These are phyloP conservation scores for Tricholoma hemisulphureum DNA, from an alignment of 768 basidiomycete genomes.

Conservation along the genomic window DNA sequence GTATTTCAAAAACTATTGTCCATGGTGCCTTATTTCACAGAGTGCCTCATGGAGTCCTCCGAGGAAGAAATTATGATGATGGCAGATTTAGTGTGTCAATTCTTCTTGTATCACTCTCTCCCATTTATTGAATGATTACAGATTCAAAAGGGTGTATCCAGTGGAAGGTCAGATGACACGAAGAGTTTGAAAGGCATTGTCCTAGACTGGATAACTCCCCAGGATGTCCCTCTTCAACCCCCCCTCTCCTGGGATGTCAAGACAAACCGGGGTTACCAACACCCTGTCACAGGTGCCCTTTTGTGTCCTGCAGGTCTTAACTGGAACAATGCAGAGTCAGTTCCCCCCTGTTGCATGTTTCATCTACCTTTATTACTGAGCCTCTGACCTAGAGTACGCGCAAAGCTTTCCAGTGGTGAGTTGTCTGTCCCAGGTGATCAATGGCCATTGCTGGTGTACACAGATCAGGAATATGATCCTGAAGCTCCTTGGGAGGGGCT, in stretches of 20 bases:
- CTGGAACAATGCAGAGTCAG: conserved; percentile 14
- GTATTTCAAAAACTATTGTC: neutral
- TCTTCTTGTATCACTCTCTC: neutral
- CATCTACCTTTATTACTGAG: neutral
- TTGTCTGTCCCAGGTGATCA: conserved; percentile 20
- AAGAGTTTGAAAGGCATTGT: conserved; percentile 18
- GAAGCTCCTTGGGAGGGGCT: conserved; percentile 27
- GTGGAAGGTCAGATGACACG: conserved; percentile 18
- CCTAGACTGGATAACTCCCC: conserved; percentile 23
- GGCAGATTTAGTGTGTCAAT: neutral
- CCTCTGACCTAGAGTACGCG: conserved; percentile 4
- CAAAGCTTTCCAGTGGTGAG: conserved; percentile 10
- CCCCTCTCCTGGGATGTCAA: conserved; percentile 10
- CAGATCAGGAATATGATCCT: conserved; percentile 15
- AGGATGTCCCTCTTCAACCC: conserved; percentile 9
- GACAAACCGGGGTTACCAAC: conserved; percentile 8
- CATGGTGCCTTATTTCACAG: neutral
- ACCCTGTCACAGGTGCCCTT: conserved; percentile 11
- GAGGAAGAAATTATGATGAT: neutral
- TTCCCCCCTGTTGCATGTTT: neutral
- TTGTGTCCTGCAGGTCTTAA: conserved; percentile 15
- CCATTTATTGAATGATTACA: conserved; percentile 1
- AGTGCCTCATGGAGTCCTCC: neutral
- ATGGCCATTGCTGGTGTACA: conserved; percentile 25
- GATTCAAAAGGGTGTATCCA: conserved; percentile 22